Base-by-base conservation (phyloP, 2,329 filamentous ascomycete genomes). In the Dactylellina parvicollis region DNA sequence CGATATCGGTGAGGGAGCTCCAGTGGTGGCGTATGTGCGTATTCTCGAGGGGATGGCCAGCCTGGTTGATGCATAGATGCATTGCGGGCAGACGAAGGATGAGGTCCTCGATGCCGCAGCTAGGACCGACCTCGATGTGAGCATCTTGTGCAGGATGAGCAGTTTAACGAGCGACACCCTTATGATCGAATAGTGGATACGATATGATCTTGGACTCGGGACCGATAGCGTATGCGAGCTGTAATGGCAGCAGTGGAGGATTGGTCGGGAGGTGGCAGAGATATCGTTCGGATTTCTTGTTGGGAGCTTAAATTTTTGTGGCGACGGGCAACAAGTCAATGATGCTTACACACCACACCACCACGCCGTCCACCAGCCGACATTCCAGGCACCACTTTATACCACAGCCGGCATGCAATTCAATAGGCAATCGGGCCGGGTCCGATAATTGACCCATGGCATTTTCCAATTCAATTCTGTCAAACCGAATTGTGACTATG, bases 31-130 rank as follows among this genome's bases (percentile, higher is more conserved):
- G 20, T 72, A 72, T 28, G 67, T 57, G 24, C 65, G 32, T 2
- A 24, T 24, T 30, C 50, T 26, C 30, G 42, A 42, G 4, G 55
- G 36, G 20, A 55, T 7, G 32, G 46, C 9, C 7, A 62, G 50
- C 10, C 59, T 46, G 57, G 50, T 38, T 18, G 57, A 54, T 22
- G 67, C 67, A 34, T 72, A 72, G 24, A 72, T 38, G 59, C 67
- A 72, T 47, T 65, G 57, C 7, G 67, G 67, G 50, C 67, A 72
- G 52, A 65, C 28, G 38, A 72, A 72, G 52, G 66, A 52, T 24
- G 57, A 56, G 18, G 66, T 24, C 59, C 66, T 57, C 12, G 57
- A 62, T 14, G 59, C 67, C 4, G 59, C 52, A 16, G 65, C 38
- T 14, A 57, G 59, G 26, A 65, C 36, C 1, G 59, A 64, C 24